Conservation (phyloP, 2,329 filamentous ascomycete species). For the Diatrype stigma region DNA sequence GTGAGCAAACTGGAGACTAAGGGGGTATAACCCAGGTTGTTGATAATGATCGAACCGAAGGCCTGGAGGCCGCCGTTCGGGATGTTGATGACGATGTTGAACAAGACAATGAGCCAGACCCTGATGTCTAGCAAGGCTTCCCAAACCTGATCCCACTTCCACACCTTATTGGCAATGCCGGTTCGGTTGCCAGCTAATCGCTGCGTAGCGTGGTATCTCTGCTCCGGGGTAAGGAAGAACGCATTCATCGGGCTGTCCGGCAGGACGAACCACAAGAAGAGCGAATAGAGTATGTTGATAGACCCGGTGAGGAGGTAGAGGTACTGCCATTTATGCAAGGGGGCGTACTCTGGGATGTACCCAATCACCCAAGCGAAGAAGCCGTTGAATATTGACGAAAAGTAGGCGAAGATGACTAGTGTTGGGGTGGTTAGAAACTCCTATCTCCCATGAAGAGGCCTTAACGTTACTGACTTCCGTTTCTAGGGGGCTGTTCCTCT, state of each 20-base stretch:
- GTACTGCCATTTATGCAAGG: slow-evolving; percentile 22
- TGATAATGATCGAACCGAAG: slow-evolving; percentile 22
- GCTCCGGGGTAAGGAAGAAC: slow-evolving; percentile 25
- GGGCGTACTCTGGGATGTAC: slow-evolving; percentile 19
- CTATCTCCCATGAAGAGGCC: slow-evolving; percentile 3
- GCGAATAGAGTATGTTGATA: slow-evolving; percentile 25
- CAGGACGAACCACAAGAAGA: slow-evolving; percentile 24
- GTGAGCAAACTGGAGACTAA: slow-evolving; percentile 18
- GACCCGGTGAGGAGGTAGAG: slow-evolving; percentile 27
- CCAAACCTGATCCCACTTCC: slow-evolving; percentile 26
- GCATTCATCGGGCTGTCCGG: slow-evolving; percentile 34
- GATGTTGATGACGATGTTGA: slow-evolving; percentile 25
- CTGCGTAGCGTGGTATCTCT: slow-evolving; percentile 25
- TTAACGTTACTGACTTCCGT: slow-evolving; percentile 21
- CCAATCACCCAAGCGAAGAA: slow-evolving; percentile 25
- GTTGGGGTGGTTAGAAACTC: not conserved
- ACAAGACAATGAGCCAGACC: slow-evolving; percentile 24
- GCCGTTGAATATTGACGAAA: slow-evolving; percentile 24
- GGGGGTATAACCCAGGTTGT: slow-evolving; percentile 17
- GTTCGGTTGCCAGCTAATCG: slow-evolving; percentile 34
- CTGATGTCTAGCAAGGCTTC: slow-evolving; percentile 22
- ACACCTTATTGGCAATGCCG: slow-evolving; percentile 26
- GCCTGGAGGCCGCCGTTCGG: slow-evolving; percentile 25
- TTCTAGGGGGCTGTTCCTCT: not conserved
- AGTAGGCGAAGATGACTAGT: slow-evolving; percentile 30